Conservation (phyloP, 2,329 filamentous ascomycete genomes). For the Conoideocrella luteorostrata region DNA sequence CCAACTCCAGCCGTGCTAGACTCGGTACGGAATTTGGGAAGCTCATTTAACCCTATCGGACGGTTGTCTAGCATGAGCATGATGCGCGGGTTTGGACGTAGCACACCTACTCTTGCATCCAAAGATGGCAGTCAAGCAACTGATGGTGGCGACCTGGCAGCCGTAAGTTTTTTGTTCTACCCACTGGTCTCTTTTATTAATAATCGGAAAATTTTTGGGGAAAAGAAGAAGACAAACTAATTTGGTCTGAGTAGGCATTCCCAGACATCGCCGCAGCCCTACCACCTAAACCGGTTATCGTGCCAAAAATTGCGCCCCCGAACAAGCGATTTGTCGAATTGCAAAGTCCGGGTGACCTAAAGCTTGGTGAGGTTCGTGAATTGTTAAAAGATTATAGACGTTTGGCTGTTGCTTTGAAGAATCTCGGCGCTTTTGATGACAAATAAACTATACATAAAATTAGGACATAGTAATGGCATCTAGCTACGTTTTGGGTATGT, state of each 20-base stretch:
- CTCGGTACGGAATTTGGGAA: constrained; percentile 75
- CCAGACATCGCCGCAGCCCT: constrained; percentile 51
- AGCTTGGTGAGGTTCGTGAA: constrained; percentile 65
- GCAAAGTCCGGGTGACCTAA: constrained; percentile 63
- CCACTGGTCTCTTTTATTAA: background rate
- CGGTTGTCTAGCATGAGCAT: constrained; percentile 67
- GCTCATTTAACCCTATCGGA: constrained; percentile 74
- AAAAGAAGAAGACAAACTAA: too few species aligned
- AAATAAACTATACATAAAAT: constrained; percentile 16
- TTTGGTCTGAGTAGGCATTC: constrained; percentile 45
- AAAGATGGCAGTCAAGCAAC: constrained; percentile 31
- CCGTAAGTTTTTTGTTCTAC: constrained; percentile 35
- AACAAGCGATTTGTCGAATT: constrained; percentile 68
- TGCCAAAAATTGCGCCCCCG: constrained; percentile 55
- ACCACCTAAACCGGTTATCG: constrained; percentile 42
- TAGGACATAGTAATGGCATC: too few species aligned
- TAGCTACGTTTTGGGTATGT: too few species aligned
- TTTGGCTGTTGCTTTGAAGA: constrained; percentile 58
- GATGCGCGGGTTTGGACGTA: constrained; percentile 68
- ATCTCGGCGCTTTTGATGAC: constrained; percentile 53
- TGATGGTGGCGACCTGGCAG: constrained; percentile 51
- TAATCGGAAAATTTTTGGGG: too few species aligned
- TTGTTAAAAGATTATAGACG: constrained; percentile 69
- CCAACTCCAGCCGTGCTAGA: constrained; percentile 60
- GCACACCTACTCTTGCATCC: constrained; percentile 30